These are phyloP conservation scores for Sergeia podlipaevii DNA, from an alignment of 208 protist species.

Conservation along the genomic window DNA sequence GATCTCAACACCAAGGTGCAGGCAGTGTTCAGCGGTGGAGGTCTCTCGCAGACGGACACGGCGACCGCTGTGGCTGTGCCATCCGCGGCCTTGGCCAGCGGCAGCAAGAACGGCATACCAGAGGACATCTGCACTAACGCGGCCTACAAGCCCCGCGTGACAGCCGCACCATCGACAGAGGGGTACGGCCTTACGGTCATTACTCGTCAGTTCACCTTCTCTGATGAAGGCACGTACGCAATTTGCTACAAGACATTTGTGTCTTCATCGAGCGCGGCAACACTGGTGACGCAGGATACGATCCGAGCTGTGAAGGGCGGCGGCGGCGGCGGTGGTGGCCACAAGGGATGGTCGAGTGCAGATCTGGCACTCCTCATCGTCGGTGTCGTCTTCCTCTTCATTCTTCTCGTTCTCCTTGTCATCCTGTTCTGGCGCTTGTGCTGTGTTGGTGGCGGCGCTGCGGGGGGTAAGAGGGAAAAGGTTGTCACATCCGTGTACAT, in stretches of 20 bases:
- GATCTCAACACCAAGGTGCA: constrained; percentile 13
- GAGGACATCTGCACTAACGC: constrained; percentile 69
- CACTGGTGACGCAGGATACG: constrained; percentile 23
- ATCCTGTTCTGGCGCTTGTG: constrained; percentile 69
- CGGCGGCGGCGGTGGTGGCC: constrained; percentile 4
- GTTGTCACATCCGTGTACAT: constrained; percentile 32
- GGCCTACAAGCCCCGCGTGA: constrained; percentile 49
- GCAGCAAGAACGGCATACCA: constrained; percentile 21
- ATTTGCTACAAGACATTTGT: constrained; percentile 69
- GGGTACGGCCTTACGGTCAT: constrained; percentile 24
- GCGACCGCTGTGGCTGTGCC: constrained; percentile 59
- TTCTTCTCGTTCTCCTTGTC: constrained; percentile 62
- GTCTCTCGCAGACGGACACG: constrained; percentile 55
- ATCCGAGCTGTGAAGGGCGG: background rate
- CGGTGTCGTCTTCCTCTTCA: constrained; percentile 63
- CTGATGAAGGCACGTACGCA: constrained; percentile 46
- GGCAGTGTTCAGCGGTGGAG: constrained; percentile 54
- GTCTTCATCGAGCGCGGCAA: constrained; percentile 75
- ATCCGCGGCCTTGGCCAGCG: background rate
- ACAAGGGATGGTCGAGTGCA: constrained; percentile 42
- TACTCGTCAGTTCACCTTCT: constrained; percentile 36
- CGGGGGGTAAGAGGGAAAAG: background rate
- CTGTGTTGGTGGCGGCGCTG: constrained; percentile 8
- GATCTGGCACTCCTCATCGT: constrained; percentile 73
- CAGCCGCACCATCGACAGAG: constrained; percentile 6